phyloP scores from a whole-genome alignment of 805 yeast genomes.

The Teunomyces gatunensis region DNA sequence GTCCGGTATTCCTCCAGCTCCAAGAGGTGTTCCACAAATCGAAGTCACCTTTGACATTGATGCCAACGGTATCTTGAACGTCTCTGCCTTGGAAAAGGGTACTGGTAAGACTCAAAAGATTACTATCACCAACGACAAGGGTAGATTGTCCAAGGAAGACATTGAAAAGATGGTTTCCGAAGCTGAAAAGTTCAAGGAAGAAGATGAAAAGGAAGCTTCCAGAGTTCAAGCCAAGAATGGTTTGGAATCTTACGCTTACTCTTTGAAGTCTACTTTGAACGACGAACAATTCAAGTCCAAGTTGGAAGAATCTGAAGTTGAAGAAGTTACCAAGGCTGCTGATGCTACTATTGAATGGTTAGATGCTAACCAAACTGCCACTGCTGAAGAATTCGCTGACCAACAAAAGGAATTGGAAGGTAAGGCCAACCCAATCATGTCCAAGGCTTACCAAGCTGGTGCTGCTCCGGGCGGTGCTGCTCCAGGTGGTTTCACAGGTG shows the following conservation, averaged over 20 bases:
- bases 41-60: constrained; percentile 97
- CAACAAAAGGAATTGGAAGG: constrained; percentile 95
- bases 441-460: constrained; percentile 94
- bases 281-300: constrained; percentile 40
- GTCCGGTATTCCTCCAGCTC: constrained; percentile 96
- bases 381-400: constrained; percentile 88
- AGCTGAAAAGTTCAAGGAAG: constrained; percentile 96
- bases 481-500: constrained; percentile 59
- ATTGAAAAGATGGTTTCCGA: constrained; percentile 97
- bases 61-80: constrained; percentile 96
- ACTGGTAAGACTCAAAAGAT: constrained; percentile 97
- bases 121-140: constrained; percentile 97
- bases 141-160: constrained; percentile 96
- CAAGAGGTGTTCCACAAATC: constrained; percentile 98
- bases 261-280: constrained; percentile 76
- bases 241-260: constrained; percentile 92
- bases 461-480: constrained; percentile 74
- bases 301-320: constrained; percentile 61
- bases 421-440: constrained; percentile 94
- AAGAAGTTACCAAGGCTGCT: constrained; percentile 71
- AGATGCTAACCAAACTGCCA: constrained; percentile 88
- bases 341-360: constrained; percentile 88
- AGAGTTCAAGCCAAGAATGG: constrained; percentile 94
- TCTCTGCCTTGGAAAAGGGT: constrained; percentile 95
- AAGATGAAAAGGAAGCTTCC: constrained; percentile 91